These are phyloP conservation scores for Backusella morwellensis DNA, from an alignment of 192 early-diverging fungal genomes.

Conservation along the genomic window DNA sequence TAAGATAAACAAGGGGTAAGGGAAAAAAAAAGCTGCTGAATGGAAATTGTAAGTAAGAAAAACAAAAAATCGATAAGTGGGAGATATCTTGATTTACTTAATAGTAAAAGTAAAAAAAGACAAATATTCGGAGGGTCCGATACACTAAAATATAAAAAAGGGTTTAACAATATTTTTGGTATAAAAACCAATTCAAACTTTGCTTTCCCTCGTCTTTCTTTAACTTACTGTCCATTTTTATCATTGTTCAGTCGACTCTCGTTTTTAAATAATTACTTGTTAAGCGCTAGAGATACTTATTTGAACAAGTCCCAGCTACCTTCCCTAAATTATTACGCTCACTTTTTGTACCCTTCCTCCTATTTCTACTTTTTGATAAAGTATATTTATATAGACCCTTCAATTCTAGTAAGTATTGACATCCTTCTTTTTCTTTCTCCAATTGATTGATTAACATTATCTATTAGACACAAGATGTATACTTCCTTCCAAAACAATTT, in stretches of 20 bases:
- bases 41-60: background rate
- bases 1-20: background rate
- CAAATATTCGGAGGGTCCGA: slow-evolving; percentile 3
- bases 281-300: background rate
- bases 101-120: background rate
- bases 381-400: background rate
- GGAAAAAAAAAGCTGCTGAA: background rate
- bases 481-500: slow-evolving; percentile 4
- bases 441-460: background rate
- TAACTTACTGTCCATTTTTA: background rate
- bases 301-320: background rate
- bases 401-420: background rate
- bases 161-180: background rate
- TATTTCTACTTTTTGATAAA: background rate
- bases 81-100: background rate
- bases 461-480: background rate
- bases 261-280: background rate
- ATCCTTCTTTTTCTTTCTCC: background rate
- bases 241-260: slow-evolving; percentile 1
- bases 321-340: background rate
- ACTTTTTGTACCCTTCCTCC: background rate
- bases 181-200: background rate
- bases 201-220: background rate
- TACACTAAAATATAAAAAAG: slow-evolving; percentile 6
- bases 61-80: background rate